phyloP scores from a whole-genome alignment of 305 asterid genomes.

The Fraxinus albicans region DNA sequence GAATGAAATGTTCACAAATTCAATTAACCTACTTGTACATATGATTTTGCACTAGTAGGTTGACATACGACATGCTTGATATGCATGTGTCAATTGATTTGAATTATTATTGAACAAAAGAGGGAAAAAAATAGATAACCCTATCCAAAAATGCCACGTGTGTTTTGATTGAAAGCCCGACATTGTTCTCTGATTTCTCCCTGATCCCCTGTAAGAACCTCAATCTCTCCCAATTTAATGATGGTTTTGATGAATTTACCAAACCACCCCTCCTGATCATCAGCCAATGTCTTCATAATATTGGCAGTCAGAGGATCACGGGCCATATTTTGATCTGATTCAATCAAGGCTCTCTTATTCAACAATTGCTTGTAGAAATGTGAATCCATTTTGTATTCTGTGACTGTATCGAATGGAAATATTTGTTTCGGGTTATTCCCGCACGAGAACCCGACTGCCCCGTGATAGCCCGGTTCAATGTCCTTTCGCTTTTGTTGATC shows the following conservation, averaged over 20 bases:
- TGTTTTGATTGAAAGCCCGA: background rate
- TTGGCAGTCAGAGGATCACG: conserved; percentile 28
- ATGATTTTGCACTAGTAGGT: too few relatives aligned
- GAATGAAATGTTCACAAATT: too few relatives aligned
- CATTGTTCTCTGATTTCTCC: conserved; percentile 66
- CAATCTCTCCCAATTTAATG: conserved; percentile 13
- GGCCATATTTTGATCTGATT: conserved; percentile 51
- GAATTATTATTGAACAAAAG: background rate
- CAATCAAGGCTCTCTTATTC: conserved; percentile 42
- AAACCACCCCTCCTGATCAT: conserved; percentile 50
- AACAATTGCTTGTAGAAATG: conserved; percentile 44
- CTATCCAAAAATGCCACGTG: background rate
- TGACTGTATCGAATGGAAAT: conserved; percentile 45
- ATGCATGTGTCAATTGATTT: too few relatives aligned
- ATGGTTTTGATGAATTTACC: conserved; percentile 35
- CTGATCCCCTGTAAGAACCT: conserved; percentile 51
- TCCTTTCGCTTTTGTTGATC: conserved; percentile 30
- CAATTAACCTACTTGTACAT: too few relatives aligned
- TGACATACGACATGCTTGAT: too few relatives aligned
- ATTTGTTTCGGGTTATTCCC: conserved; percentile 18
- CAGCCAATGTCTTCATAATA: conserved; percentile 36
- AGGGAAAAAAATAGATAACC: background rate
- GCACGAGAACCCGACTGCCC: conserved; percentile 36
- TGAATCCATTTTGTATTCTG: conserved; percentile 57
- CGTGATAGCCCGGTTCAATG: conserved; percentile 40